These are phyloP conservation scores for Rhizophlyctis rosea DNA, from an alignment of 192 early-diverging fungal species.

Conservation along the genomic window DNA sequence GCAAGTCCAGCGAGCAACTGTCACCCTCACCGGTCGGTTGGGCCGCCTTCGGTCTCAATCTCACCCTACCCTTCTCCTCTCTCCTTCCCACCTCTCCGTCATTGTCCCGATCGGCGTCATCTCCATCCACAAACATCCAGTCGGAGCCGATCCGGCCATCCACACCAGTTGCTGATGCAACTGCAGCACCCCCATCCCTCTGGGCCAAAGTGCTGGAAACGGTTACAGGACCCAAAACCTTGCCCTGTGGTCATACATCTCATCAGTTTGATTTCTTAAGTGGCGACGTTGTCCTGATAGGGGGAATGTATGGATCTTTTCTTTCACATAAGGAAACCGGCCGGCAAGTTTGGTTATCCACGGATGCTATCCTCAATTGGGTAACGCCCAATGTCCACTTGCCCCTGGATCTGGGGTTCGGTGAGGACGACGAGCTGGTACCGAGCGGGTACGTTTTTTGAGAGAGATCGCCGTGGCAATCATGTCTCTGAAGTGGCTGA, in stretches of 20 bases:
- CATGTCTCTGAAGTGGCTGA: no score
- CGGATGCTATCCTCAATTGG: constrained; percentile 23
- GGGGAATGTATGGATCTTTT: constrained; percentile 31
- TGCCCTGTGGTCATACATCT: constrained; percentile 23
- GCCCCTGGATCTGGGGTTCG: constrained; percentile 6
- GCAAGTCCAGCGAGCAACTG: no score
- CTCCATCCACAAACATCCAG: constrained; percentile 6
- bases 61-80: constrained; percentile 3
- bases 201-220: constrained; percentile 16
- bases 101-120: not conserved
- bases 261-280: constrained; percentile 27
- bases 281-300: constrained; percentile 29
- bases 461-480: no score
- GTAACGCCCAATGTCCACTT: constrained; percentile 11
- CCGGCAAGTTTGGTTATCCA: constrained; percentile 18
- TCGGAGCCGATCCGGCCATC: not conserved
- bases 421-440: constrained; percentile 21
- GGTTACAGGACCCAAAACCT: constrained; percentile 3
- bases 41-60: constrained; percentile 10
- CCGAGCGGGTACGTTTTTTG: constrained; percentile 27
- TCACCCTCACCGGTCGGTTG: no score
- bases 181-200: constrained; percentile 9
- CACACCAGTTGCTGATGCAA: constrained; percentile 1
- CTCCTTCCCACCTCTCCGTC: not conserved
- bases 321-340: constrained; percentile 21